Percentiles rank a stretch among this genome's conserved stretches.
These are phyloP conservation scores for Amoebophrya sp. DNA, from an alignment of 169 alveolate species.

Conservation along the genomic window DNA sequence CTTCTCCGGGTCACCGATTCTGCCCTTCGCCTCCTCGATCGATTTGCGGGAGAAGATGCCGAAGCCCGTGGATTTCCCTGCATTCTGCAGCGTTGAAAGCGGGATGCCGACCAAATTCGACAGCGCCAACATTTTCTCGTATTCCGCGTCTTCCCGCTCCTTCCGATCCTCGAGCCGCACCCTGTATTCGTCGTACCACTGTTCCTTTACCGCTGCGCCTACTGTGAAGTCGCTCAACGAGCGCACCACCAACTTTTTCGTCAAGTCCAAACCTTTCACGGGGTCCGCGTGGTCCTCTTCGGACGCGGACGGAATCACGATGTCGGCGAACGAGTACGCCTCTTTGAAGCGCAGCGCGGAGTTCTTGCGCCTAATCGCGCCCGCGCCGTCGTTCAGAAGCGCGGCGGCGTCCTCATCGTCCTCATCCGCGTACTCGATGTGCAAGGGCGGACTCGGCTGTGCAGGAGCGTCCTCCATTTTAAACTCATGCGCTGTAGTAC, in stretches of 20 bases:
- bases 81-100: neutral
- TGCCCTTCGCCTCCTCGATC: too few relatives aligned
- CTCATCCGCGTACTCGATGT: too few relatives aligned
- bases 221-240: neutral
- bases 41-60: neutral
- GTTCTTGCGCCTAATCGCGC: too few relatives aligned
- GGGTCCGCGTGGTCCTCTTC: neutral
- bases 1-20: too few relatives aligned
- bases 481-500: too few relatives aligned
- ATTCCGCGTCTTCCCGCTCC: neutral
- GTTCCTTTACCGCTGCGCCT: neutral
- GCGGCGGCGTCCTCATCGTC: too few relatives aligned
- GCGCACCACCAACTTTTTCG: neutral
- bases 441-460: too few relatives aligned
- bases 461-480: too few relatives aligned
- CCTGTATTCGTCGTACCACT: neutral
- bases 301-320: neutral
- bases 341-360: neutral
- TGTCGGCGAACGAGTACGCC: neutral
- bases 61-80: neutral
- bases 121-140: neutral
- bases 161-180: neutral
- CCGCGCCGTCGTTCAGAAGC: too few relatives aligned
- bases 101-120: neutral
- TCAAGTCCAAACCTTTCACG: neutral